A percentile compares a stretch with the other conserved stretches of the same genome.
Conservation (phyloP, 192 early-diverging fungal genomes). For the Coemansia sp. region DNA sequence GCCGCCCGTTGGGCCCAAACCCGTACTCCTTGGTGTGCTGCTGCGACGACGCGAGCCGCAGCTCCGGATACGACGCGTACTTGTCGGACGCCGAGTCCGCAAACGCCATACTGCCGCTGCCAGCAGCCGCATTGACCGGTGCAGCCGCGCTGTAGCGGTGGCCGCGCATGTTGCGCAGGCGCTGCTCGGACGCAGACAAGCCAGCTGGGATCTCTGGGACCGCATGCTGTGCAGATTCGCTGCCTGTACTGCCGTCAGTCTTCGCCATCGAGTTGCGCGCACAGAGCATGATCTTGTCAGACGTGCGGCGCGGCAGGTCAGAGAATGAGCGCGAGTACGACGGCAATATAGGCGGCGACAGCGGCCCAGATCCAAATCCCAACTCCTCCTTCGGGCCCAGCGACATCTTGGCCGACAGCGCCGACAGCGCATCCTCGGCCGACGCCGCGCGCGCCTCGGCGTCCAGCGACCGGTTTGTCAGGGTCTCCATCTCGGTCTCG, state of each 20-base stretch:
- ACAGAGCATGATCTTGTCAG: slow-evolving; percentile 35
- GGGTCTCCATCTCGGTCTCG: slow-evolving; percentile 12
- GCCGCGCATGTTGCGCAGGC: slow-evolving; percentile 30
- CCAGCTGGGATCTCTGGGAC: neutral
- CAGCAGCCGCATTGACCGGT: slow-evolving; percentile 6
- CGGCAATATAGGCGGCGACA: slow-evolving; percentile 7
- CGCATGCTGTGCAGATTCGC: neutral
- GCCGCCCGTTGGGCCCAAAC: slow-evolving; percentile 6
- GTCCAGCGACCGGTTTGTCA: slow-evolving; percentile 21
- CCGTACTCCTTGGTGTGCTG: slow-evolving; percentile 1
- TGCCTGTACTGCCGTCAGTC: slow-evolving; percentile 1
- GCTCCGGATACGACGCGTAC: slow-evolving; percentile 48
- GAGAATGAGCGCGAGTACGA: slow-evolving; percentile 13
- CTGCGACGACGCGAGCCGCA: slow-evolving; percentile 29
- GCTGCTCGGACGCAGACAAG: slow-evolving; percentile 24
- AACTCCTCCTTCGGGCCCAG: slow-evolving; percentile 5
- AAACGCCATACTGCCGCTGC: neutral
- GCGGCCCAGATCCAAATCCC: slow-evolving; percentile 1
- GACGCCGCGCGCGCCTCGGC: slow-evolving; percentile 39
- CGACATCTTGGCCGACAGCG: slow-evolving; percentile 9
- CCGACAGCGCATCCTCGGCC: slow-evolving; percentile 36
- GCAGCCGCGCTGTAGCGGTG: slow-evolving; percentile 35
- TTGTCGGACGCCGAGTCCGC: slow-evolving; percentile 19
- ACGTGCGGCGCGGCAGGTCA: slow-evolving; percentile 23
- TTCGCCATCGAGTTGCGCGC: slow-evolving; percentile 30